These are phyloP conservation scores for Yamadazyma taylorii DNA, from an alignment of 1,139 yeast species.

Conservation along the genomic window DNA sequence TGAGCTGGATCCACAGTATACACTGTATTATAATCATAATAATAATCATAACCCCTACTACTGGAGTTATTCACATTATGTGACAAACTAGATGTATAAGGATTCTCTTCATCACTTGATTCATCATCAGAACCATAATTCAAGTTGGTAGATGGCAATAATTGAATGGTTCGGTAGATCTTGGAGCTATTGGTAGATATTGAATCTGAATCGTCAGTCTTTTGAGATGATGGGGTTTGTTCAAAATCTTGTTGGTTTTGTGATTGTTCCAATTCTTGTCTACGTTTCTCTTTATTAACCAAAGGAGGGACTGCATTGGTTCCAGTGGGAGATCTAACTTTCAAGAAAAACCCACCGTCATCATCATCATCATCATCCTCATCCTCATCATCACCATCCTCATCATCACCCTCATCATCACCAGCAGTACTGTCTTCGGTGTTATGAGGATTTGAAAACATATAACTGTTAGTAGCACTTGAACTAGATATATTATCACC, in stretches of 20 bases:
- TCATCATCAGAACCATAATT: slow-evolving; percentile 79
- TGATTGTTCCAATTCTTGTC: slow-evolving; percentile 2
- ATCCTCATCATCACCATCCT: slow-evolving; percentile 32
- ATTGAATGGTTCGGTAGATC: slow-evolving; percentile 58
- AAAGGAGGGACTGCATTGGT: slow-evolving; percentile 21
- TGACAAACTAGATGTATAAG: slow-evolving; percentile 61
- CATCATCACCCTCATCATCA: slow-evolving; percentile 27
- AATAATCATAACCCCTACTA: slow-evolving; percentile 75
- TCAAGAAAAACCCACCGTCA: slow-evolving; percentile 70
- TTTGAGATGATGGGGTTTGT: slow-evolving; percentile 14
- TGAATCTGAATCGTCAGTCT: slow-evolving; percentile 30
- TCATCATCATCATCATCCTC: slow-evolving; percentile 55
- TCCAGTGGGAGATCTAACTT: slow-evolving; percentile 49
- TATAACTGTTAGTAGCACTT: slow-evolving; percentile 10
- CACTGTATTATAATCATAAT: slow-evolving; percentile 85
- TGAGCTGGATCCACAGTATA: slow-evolving; percentile 61
- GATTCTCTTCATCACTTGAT: slow-evolving; percentile 55
- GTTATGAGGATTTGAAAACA: background rate
- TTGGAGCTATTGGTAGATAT: slow-evolving; percentile 27
- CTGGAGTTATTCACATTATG: slow-evolving; percentile 70
- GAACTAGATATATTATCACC: slow-evolving; percentile 12
- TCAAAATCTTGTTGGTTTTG: slow-evolving; percentile 2
- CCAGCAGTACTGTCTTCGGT: background rate
- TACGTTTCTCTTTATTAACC: slow-evolving; percentile 9
- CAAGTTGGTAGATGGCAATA: slow-evolving; percentile 77